A percentile compares a stretch with the other conserved stretches of the same genome.
Conservation (phyloP, 192 early-diverging fungal species). For the Coemansia reversa region DNA sequence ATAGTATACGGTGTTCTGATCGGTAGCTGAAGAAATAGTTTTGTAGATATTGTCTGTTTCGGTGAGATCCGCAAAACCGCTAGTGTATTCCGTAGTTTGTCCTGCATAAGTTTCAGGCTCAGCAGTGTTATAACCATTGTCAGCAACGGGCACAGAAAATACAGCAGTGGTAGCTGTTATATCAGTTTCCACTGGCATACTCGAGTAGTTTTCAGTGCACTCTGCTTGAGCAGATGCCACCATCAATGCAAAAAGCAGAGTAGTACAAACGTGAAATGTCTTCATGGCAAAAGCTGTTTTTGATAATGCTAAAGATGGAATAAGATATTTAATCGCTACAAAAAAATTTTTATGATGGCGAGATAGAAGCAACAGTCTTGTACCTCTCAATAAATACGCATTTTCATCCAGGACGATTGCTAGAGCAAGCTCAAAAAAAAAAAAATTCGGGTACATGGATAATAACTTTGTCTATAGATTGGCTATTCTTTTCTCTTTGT, state of each 20-base stretch:
- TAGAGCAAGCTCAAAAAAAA: background rate
- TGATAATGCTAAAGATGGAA: background rate
- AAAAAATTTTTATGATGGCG: background rate
- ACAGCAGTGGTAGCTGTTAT: background rate
- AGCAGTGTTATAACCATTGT: background rate
- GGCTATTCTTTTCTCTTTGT: background rate
- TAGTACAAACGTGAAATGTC: background rate
- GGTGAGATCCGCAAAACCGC: background rate
- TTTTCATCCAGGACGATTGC: background rate
- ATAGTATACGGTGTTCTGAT: background rate
- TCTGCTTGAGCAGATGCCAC: background rate
- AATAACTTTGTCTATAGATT: background rate
- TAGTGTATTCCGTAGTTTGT: background rate
- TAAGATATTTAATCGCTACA: background rate
- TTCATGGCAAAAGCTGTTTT: background rate
- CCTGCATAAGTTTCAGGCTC: background rate
- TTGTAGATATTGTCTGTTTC: background rate
- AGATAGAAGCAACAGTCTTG: background rate
- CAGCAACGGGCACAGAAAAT: background rate
- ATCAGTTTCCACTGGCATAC: background rate
- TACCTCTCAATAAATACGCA: background rate
- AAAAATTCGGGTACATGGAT: no score
- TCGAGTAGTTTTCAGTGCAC: background rate
- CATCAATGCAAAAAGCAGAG: background rate
- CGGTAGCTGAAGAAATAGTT: background rate